Conservation (phyloP, 495 filamentous ascomycete species). For the Annulohypoxylon moriforme region DNA sequence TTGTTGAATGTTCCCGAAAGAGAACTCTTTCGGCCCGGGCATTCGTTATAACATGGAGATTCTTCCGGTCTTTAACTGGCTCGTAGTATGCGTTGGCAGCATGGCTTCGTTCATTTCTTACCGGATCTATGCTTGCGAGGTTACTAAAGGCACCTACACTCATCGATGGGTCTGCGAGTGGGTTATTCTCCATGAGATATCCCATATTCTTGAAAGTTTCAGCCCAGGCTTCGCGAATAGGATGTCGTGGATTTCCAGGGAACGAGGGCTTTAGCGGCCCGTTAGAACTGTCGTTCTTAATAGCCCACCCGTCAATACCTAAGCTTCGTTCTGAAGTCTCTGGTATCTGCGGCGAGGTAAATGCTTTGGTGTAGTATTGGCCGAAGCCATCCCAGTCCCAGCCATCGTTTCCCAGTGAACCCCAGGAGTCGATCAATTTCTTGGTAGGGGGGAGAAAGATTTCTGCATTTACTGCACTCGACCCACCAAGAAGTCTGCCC, state of each 20-base stretch:
- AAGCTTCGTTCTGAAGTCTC: constrained; percentile 33
- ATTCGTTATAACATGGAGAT: constrained; percentile 59
- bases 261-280: constrained; percentile 57
- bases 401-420: constrained; percentile 61
- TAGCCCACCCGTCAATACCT: constrained; percentile 37
- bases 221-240: constrained; percentile 52
- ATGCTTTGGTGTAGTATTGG: constrained; percentile 58
- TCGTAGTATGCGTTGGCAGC: constrained; percentile 53
- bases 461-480: constrained; percentile 4
- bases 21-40: constrained; percentile 57
- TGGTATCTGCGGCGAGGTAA: constrained; percentile 47
- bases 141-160: constrained; percentile 58
- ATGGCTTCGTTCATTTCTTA: constrained; percentile 51
- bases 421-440: constrained; percentile 65
- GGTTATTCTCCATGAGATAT: constrained; percentile 48
- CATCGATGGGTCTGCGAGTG: constrained; percentile 40
- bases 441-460: constrained; percentile 58
- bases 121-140: constrained; percentile 55
- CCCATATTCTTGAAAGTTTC: constrained; percentile 49
- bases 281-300: constrained; percentile 10
- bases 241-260: constrained; percentile 45
- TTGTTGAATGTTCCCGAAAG: constrained; percentile 43
- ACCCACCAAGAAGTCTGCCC: constrained; percentile 7
- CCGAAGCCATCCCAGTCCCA: constrained; percentile 63
- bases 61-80: constrained; percentile 50